Conservation (phyloP, 805 yeast genomes). For the Clavispora fructus region DNA sequence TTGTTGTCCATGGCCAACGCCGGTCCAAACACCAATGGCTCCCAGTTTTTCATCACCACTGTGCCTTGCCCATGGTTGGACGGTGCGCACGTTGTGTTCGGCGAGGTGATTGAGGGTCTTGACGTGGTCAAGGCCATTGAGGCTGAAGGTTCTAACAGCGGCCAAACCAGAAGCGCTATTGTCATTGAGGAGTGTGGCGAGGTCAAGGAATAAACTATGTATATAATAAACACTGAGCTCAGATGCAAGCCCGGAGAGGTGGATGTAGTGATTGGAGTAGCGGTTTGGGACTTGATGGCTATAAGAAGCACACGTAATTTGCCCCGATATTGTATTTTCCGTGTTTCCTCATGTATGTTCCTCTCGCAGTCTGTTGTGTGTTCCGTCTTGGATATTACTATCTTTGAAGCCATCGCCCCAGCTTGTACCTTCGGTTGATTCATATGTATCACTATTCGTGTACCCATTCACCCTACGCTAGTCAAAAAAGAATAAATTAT, state of each 20-base stretch:
- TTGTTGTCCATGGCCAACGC: constrained; percentile 17
- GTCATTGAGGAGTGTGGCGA: constrained; percentile 27
- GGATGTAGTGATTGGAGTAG: too few relatives aligned
- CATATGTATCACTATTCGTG: too few relatives aligned
- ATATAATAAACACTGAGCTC: neutral
- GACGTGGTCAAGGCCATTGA: constrained; percentile 23
- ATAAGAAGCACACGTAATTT: too few relatives aligned
- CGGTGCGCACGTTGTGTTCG: constrained; percentile 23
- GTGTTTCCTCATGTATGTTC: too few relatives aligned
- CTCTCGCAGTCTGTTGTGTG: too few relatives aligned
- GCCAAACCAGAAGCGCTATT: constrained; percentile 14
- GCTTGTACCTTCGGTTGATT: too few relatives aligned
- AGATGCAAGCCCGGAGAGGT: neutral
- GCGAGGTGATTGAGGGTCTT: constrained; percentile 22
- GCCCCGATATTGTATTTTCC: too few relatives aligned
- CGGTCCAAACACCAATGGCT: constrained; percentile 15
- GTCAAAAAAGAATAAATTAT: neutral
- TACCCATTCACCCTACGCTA: neutral
- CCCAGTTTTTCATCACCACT: constrained; percentile 15
- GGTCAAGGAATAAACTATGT: constrained; percentile 12
- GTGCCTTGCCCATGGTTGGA: constrained; percentile 24
- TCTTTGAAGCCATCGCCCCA: too few relatives aligned
- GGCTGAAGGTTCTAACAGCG: constrained; percentile 19
- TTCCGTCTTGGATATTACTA: too few relatives aligned
- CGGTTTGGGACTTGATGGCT: too few relatives aligned